Base-by-base conservation (phyloP, 305 asterid species). In the Solanum hybrid region DNA sequence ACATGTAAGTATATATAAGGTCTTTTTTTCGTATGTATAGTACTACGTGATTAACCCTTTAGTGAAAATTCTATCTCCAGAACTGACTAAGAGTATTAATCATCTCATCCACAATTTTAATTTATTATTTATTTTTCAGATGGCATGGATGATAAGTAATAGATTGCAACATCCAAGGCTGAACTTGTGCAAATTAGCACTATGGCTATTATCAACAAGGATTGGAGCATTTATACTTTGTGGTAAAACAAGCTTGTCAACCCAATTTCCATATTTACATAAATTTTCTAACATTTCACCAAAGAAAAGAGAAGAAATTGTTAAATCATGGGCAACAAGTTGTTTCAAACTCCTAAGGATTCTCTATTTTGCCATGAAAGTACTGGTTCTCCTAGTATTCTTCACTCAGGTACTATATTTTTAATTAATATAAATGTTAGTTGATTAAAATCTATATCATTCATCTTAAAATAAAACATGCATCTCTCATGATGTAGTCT, bases 251-350 rank as follows among this genome's bases (percentile, higher is more conserved):
- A 94, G 98, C 38, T 77, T 95, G 88, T 93, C 97, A 2, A 26
- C 73, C 34, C 56, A 92, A 1, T 96, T 94, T 40, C 99, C 98
- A 12, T 95, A 92, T 56, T 88, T 95, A 29, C 93, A 79, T 89
- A 94, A 87, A 34, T 96, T 96, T 40, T 93, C 99, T 1, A 73
- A 32, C 77, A 15, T 96, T 36, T 85, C 95, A 5, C 89, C 24
- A 2, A 31, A 91, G 2, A 88, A 91, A 42, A 94, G 99, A 87
- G 91, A 89, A 26, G 86, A 92, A 51, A 93, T 96, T 38, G 32
- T 95, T 38, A 64, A 89, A 5, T 92, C 96, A 8, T 96, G 98
- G 99, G 92, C 96, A 26, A n/a, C 88, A 6, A 95, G 98, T 91
- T 69, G 31, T 72, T 84, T 95, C 89, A 92, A 22, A 8, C 94